Conservation (phyloP, 345 rosid species). For the Boechera retrofracta region DNA sequence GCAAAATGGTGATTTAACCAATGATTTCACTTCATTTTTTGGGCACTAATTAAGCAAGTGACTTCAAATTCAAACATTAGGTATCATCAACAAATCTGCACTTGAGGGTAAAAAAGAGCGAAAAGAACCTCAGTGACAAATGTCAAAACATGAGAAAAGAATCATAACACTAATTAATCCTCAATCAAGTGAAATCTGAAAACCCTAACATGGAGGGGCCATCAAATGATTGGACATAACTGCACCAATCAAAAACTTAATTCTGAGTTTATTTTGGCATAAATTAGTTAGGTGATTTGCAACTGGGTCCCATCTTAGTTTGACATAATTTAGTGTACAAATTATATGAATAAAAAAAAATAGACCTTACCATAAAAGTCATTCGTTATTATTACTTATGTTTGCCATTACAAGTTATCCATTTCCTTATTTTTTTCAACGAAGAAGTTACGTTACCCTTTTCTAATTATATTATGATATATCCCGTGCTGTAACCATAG, state of each 20-base stretch:
- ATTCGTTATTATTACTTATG: conserved; percentile 56
- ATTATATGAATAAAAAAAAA: conserved; percentile 7
- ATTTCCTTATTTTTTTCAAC: conserved; percentile 21
- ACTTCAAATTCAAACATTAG: conserved; percentile 27
- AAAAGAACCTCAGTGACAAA: conserved; percentile 25
- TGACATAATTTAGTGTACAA: conserved; percentile 21
- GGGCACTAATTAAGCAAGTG: conserved; percentile 1
- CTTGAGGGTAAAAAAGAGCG: not conserved
- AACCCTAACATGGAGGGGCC: conserved; percentile 51
- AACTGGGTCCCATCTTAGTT: conserved; percentile 48
- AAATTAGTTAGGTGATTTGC: conserved; percentile 33
- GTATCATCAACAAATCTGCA: conserved; percentile 5
- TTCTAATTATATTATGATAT: not conserved
- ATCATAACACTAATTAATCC: conserved; percentile 35
- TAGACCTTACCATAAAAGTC: conserved; percentile 54
- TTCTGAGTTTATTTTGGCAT: conserved; percentile 34
- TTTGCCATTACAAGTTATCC: conserved; percentile 68
- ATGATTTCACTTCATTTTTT: no score
- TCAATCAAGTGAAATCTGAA: conserved; percentile 42
- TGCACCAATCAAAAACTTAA: conserved; percentile 49
- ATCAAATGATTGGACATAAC: conserved; percentile 57
- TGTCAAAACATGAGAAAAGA: conserved; percentile 32
- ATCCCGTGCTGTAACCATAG: no score
- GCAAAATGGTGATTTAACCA: not conserved
- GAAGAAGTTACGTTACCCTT: conserved; percentile 26